Evolutionary conservation across 2,329 filamentous ascomycete genomes (phyloP), one percentile per base, ranked within the genome.

Genomic region (Colletotrichum orchidophilum): DNA sequence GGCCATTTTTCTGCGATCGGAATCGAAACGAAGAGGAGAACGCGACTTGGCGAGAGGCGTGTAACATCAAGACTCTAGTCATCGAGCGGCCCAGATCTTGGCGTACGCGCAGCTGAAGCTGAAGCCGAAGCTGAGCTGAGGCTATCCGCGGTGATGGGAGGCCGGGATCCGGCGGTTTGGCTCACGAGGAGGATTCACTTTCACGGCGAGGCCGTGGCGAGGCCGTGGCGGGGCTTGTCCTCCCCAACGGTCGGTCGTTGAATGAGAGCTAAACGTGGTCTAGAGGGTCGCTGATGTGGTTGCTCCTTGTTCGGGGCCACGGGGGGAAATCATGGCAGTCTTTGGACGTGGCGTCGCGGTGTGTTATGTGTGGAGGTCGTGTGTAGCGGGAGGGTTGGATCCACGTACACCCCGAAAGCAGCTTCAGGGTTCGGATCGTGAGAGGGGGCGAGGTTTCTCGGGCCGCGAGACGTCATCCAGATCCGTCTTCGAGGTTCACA

Each of bases 371-470:
- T 46, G 39, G 39, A 46, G 18, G 18, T 46, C 39, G 3, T 46
- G 39, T 46, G 18, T 46, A 46, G 39, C 39, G 39, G 42, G 49
- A 33, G 15, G 13, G 12, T n/a, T 57, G 13, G 27, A 33, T 24
- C 1, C 24, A 15, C 21, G 29, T 33, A 50, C 7, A 42, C 18
- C 42, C 39, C 31, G 64, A 29, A 67, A 58, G 33, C 68, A n/a
- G 58, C 21, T 29, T 24, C 26, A 27, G 3, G 15, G 31, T 42
- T 71, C 63, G 68, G 68, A 46, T 58, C 55, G 31, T 18, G 27
- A 42, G 21, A 27, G 31, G 29, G 24, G 29, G 13, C 42, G 18
- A 31, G 50, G 1, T 35, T 3, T 26, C 42, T 53, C 63, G 68
- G 68, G n/a, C 68, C 68, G 68, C 21, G 29, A 35, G 26, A 12